A percentile compares a stretch with the other conserved stretches of the same genome.
These are phyloP conservation scores for Tetrapisispora taiwanensis DNA, from an alignment of 805 yeast genomes.

Conservation along the genomic window DNA sequence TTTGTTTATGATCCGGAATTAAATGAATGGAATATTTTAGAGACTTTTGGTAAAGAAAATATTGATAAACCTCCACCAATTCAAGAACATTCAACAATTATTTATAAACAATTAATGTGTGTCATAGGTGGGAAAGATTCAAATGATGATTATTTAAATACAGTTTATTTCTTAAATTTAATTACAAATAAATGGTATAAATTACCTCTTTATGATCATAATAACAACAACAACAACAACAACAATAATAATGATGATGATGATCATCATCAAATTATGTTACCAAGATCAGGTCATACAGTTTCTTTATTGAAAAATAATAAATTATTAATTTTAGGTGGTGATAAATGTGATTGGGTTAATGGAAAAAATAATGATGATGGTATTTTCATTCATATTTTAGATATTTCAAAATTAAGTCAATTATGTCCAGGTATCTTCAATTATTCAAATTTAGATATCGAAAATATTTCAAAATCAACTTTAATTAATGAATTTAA, in stretches of 20 bases:
- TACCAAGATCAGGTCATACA: slow-evolving; percentile 86
- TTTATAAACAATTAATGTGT: slow-evolving; percentile 68
- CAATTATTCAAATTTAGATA: slow-evolving; percentile 1
- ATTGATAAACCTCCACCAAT: slow-evolving; percentile 58
- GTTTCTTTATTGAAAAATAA: slow-evolving; percentile 59
- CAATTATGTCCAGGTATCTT: slow-evolving; percentile 31
- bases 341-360: slow-evolving; percentile 68
- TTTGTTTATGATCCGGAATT: slow-evolving; percentile 68
- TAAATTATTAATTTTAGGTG: slow-evolving; percentile 83
- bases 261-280: slow-evolving; percentile 36
- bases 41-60: slow-evolving; percentile 34
- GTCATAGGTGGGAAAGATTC: slow-evolving; percentile 83
- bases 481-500: neutral
- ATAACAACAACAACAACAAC: too few relatives aligned
- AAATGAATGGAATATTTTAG: slow-evolving; percentile 61
- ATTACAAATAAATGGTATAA: slow-evolving; percentile 64
- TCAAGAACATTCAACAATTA: slow-evolving; percentile 85
- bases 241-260: too few relatives aligned
- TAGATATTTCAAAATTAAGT: slow-evolving; percentile 39
- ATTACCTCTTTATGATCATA: slow-evolving; percentile 34
- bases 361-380: slow-evolving; percentile 34
- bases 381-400: slow-evolving; percentile 53
- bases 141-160: slow-evolving; percentile 56
- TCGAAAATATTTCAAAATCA: slow-evolving; percentile 1
- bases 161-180: slow-evolving; percentile 65